These are phyloP conservation scores for Sarcodon sp. DNA, from an alignment of 768 basidiomycete species.

Conservation along the genomic window DNA sequence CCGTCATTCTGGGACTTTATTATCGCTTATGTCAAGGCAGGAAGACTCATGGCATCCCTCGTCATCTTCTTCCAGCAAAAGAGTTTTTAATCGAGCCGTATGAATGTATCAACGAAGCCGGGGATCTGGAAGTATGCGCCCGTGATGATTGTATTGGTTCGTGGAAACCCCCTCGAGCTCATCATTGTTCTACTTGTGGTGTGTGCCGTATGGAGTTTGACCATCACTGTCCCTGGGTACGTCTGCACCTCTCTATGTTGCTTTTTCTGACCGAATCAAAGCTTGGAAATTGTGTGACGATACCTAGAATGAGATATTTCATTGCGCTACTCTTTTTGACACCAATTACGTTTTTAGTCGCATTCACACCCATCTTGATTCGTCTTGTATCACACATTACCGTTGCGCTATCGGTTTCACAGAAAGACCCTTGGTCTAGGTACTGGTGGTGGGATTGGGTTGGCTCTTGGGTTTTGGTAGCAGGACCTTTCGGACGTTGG, in stretches of 20 bases:
- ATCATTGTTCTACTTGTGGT: slow-evolving; percentile 11
- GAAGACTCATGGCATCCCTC: slow-evolving; percentile 8
- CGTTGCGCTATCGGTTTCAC: slow-evolving; percentile 6
- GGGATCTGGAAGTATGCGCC: slow-evolving; percentile 6
- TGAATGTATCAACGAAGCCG: slow-evolving; percentile 7
- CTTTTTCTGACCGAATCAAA: background rate
- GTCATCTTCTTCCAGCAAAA: slow-evolving; percentile 15
- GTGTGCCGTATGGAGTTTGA: slow-evolving; percentile 13
- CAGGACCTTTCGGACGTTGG: slow-evolving; percentile 10
- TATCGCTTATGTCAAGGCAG: slow-evolving; percentile 6
- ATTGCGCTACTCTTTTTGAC: slow-evolving; percentile 7
- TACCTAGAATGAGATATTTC: slow-evolving; percentile 7
- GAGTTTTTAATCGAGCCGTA: slow-evolving; percentile 7
- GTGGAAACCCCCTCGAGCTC: slow-evolving; percentile 11
- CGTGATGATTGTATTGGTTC: slow-evolving; percentile 7
- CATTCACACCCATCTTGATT: slow-evolving; percentile 4
- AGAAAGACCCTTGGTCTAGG: slow-evolving; percentile 6
- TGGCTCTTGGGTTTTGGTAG: slow-evolving; percentile 11
- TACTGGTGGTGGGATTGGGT: slow-evolving; percentile 8
- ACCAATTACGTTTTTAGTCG: slow-evolving; percentile 6
- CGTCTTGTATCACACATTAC: slow-evolving; percentile 4
- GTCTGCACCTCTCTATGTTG: background rate
- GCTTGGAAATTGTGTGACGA: slow-evolving; percentile 11
- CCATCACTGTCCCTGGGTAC: slow-evolving; percentile 13
- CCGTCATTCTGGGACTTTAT: background rate